Evolutionary conservation across 2,329 filamentous ascomycete species (phyloP).

Genomic region (Pseudogymnoascus sp.): DNA sequence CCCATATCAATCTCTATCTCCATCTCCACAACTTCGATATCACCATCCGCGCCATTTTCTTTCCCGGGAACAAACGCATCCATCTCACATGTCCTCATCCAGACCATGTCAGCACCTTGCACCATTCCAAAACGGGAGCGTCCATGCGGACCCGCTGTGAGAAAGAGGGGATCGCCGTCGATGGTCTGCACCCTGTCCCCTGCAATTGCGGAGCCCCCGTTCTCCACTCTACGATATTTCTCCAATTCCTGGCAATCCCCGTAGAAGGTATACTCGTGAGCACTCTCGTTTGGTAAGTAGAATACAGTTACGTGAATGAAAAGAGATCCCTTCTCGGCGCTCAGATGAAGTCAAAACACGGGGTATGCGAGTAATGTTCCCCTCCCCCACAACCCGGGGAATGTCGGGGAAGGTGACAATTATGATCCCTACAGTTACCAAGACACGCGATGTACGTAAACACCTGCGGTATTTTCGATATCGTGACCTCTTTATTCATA

Average conservation of each 20-base stretch:
- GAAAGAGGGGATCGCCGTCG: not conserved
- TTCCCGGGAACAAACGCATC: not conserved
- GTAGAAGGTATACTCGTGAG: too few relatives aligned
- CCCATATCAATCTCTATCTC: not conserved
- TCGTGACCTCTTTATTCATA: too few relatives aligned
- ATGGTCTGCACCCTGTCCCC: not conserved
- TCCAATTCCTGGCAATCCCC: not conserved
- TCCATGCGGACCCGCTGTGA: not conserved
- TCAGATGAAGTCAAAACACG: not conserved
- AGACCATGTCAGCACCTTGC: not conserved
- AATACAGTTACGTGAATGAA: too few relatives aligned
- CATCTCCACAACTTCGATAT: not conserved
- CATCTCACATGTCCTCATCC: not conserved
- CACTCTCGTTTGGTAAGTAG: too few relatives aligned
- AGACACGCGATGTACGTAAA: not conserved
- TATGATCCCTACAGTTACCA: not conserved
- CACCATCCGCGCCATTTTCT: not conserved
- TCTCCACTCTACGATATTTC: not conserved
- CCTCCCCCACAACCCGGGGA: not conserved
- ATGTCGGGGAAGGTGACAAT: not conserved
- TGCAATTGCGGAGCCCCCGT: not conserved
- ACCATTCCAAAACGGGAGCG: not conserved
- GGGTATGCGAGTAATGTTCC: not conserved
- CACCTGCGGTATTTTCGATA: not conserved
- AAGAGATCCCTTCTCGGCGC: too few relatives aligned